Evolutionary conservation across 345 rosid species (phyloP), one percentile per base, ranked within the genome.

Genomic region (Bruguiera parviflora): DNA sequence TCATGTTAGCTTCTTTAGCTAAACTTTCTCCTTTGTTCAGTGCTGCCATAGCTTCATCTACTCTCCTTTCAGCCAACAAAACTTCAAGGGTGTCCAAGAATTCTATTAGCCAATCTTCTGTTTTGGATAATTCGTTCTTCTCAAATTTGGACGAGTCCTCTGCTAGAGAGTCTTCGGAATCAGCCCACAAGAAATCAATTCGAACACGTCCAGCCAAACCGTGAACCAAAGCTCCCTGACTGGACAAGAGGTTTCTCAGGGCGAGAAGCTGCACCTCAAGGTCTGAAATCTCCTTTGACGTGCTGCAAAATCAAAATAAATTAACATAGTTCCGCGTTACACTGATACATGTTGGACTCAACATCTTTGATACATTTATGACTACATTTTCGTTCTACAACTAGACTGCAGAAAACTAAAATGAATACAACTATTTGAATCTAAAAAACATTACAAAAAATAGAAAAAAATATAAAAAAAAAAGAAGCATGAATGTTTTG

Each of bases 221-320:
- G 2, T 95, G 97, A 66, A 95, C 91, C 7, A 95, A 80, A 78
- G 89, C 89, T 63, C 88, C 88, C 72, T 89, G 97, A 73, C 84
- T 86, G 21, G 96, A 89, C 33, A 94, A 80, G 64, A 81, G 90
- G 77, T 91, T 91, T 80, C 95, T 86, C 87, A 91, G 79, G 6
- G 97, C 85, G 47, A 94, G 88, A 27, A 91, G 97, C 70, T 91
- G 92, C 59, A 94, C 98, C 71, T 91, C 98, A 51, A 91, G 91
- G 68, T 86, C 83, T 29, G 92, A 73, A 58, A 94, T 94, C 89
- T 89, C 98, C 80, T 82, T 89, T 13, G 97, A 89, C 59, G 95
- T 88, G 35, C 98, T 93, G 78, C 69, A 79, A 58, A 49, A 33
- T 33, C 22, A 70, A 49, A 58, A 53, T 49, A 27, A 20, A 49